Percentiles rank a stretch among this genome's conserved stretches.
phyloP scores from a whole-genome alignment of 805 yeast species.

The Cyberlindnera xishuangbannaensis region DNA sequence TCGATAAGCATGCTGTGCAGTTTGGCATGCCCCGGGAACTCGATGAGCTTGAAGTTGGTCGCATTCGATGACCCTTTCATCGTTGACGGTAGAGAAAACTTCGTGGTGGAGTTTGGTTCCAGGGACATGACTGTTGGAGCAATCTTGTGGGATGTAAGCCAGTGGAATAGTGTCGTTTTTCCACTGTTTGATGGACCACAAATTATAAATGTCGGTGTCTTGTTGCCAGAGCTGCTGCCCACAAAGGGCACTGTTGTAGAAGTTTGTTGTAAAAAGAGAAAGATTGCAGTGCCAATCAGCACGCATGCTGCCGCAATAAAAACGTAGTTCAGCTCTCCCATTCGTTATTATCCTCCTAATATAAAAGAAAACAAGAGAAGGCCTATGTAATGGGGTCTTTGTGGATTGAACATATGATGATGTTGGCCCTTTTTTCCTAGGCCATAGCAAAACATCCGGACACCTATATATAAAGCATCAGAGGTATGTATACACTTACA shows the following conservation, averaged over 20 bases:
- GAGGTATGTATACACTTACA: too few relatives aligned
- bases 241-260: not conserved
- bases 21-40: constrained; percentile 86
- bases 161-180: constrained; percentile 52
- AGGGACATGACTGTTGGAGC: constrained; percentile 46
- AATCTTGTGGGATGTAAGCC: constrained; percentile 25
- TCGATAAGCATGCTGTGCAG: constrained; percentile 51
- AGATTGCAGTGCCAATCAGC: not conserved
- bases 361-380: too few relatives aligned
- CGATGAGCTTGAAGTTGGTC: constrained; percentile 50
- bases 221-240: not conserved
- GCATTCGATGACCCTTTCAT: constrained; percentile 15
- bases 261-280: not conserved
- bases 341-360: too few relatives aligned
- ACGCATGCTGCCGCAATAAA: too few relatives aligned
- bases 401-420: too few relatives aligned
- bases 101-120: constrained; percentile 36
- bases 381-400: too few relatives aligned
- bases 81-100: constrained; percentile 35
- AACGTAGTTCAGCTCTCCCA: too few relatives aligned
- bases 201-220: constrained; percentile 50
- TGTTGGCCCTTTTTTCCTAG: too few relatives aligned
- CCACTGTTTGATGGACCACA: constrained; percentile 64
- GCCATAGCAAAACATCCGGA: too few relatives aligned
- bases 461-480: too few relatives aligned